Conservation (phyloP, 1,284 basidiomycete species). For the Trametes hirsuta region DNA sequence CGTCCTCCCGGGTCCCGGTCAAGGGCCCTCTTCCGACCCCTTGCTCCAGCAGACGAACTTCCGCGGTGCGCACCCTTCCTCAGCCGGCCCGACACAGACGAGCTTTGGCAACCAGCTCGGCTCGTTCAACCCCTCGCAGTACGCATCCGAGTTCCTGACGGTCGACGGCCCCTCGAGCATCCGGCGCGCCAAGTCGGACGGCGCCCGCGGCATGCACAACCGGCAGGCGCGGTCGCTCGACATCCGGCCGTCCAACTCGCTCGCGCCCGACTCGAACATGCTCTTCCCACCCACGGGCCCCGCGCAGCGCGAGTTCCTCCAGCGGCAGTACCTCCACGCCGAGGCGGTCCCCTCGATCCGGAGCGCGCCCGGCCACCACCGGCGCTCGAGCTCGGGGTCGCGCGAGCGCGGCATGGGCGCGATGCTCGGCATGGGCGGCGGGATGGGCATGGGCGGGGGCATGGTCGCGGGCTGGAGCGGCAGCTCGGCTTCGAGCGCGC, state of each 20-base stretch:
- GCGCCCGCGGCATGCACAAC: slow-evolving; percentile 36
- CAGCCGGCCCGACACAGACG: slow-evolving; percentile 35
- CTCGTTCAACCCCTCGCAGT: slow-evolving; percentile 27
- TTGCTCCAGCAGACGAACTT: slow-evolving; percentile 22
- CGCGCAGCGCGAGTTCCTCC: slow-evolving; percentile 49
- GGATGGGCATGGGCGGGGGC: slow-evolving; percentile 21
- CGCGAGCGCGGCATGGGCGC: slow-evolving; percentile 40
- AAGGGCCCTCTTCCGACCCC: slow-evolving; percentile 33
- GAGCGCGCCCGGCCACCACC: slow-evolving; percentile 49
- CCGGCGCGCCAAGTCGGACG: slow-evolving; percentile 53
- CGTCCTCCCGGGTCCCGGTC: slow-evolving; percentile 39
- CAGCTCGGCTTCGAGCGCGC: slow-evolving; percentile 30
- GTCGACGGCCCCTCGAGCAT: slow-evolving; percentile 42
- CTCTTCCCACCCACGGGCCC: slow-evolving; percentile 43
- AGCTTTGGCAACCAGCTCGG: slow-evolving; percentile 35
- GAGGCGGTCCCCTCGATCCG: slow-evolving; percentile 42
- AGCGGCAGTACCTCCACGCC: slow-evolving; percentile 45
- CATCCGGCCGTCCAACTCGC: slow-evolving; percentile 28
- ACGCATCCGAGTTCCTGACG: slow-evolving; percentile 46
- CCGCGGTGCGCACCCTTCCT: slow-evolving; percentile 31
- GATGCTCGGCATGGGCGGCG: slow-evolving; percentile 16
- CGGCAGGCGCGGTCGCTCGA: slow-evolving; percentile 30
- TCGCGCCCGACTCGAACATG: slow-evolving; percentile 21
- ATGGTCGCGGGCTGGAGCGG: slow-evolving; percentile 35
- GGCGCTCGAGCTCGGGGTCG: slow-evolving; percentile 63